Base-by-base conservation (phyloP, 441 rosid genomes). In the Populus hybrid region DNA sequence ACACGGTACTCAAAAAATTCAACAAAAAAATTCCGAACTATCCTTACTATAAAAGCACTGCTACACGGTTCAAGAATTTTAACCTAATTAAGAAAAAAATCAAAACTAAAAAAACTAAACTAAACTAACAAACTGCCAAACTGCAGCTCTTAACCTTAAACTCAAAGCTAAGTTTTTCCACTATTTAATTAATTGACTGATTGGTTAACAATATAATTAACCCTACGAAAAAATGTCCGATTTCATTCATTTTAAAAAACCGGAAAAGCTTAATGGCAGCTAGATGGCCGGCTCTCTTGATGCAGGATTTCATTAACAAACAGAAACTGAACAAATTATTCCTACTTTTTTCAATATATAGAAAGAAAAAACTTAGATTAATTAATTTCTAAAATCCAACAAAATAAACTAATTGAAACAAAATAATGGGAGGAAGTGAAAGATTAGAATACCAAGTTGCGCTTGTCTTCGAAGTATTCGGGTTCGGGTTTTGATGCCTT, bases 401-500 rank as follows among this genome's bases (percentile, higher is more conserved):
- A 50, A 50, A 50, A 50, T 50, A 50, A 30, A 30, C 32, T 30
- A 34, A 36, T 7, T 24, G 11, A 24, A 26, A 36, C 42, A 9
- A 38, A 2, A 11, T 9, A 38, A 3, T 26, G 36, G n/a, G 65
- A 50, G 28, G 24, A 30, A 46, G 10, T 46, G 11, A 32, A 24
- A 64, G 71, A 20, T 32, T 10, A 70, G 0, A 16, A 38, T 87
- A 96, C 99, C 95, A 96, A 78, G 87, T 89, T 92, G n/a, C 98
- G 97, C 81, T 85, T 73, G 5, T 94, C 98, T 79, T 96, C 95
- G 46, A 94, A 90, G 87, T 83, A 94, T 86, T 93, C 88, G 50
- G 88, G 78, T 14, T 87, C 83, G 4, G 88, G 64, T 73, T 88
- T 90, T 57, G 85, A 74, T 16, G 82, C 83, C 83, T 83, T 87